These are phyloP conservation scores for Fraxinus paxiana DNA, from an alignment of 305 asterid genomes.

Conservation along the genomic window DNA sequence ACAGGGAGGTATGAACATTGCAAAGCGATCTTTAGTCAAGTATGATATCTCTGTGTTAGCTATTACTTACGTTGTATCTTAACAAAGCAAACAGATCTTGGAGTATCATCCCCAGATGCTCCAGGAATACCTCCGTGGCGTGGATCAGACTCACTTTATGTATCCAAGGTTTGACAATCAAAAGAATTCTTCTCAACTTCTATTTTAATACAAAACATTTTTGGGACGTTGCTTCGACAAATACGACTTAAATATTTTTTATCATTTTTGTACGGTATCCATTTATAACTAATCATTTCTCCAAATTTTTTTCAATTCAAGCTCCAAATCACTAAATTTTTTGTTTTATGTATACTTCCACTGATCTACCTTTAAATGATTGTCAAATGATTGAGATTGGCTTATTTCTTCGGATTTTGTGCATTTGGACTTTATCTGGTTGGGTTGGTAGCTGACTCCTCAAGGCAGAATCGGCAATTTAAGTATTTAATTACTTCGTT, in stretches of 20 bases:
- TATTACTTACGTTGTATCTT: conserved; percentile 47
- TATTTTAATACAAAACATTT: conserved; percentile 18
- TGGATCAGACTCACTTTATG: conserved; percentile 84
- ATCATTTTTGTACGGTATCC: conserved; percentile 1
- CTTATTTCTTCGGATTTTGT: neutral
- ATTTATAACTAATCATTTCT: neutral
- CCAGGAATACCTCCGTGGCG: conserved; percentile 85
- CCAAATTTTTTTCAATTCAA: neutral
- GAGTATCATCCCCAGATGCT: conserved; percentile 99
- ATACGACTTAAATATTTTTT: neutral
- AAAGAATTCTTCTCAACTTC: conserved; percentile 25
- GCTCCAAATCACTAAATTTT: neutral
- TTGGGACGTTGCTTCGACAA: neutral
- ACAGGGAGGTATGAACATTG: conserved; percentile 64
- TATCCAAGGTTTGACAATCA: conserved; percentile 78
- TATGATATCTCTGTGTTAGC: conserved; percentile 27
- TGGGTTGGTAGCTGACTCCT: neutral
- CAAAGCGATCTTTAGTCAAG: conserved; percentile 20
- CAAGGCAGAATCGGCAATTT: neutral
- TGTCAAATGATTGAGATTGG: neutral
- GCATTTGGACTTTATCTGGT: neutral
- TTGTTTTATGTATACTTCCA: neutral
- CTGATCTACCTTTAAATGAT: neutral
- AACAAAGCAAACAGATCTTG: conserved; percentile 74
- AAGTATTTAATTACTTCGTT: neutral